Evolutionary conservation across 176 grass and related monocot genomes (phyloP), one percentile per base, ranked within the genome.

Genomic region (Olyra latifolia): DNA sequence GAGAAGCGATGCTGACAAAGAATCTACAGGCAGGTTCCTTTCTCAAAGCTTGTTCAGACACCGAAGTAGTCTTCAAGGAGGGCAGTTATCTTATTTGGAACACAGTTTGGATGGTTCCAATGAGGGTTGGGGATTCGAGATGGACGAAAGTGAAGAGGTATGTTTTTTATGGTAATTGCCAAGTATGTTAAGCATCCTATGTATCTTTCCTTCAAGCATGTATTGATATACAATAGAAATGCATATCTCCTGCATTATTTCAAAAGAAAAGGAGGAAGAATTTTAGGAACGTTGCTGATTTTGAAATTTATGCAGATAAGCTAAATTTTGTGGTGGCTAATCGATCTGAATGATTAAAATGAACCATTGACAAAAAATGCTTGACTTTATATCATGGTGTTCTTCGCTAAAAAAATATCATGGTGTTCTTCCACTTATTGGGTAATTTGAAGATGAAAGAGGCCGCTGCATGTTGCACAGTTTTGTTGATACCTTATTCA

Each of bases 101-200:
- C 42, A 59, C 45, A 83, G 6, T 81, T 79, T 66, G 38, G 79
- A 86, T 78, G 70, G 84, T 61, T 76, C 68, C 53, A 62, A 46
- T 84, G 55, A 75, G 29, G 81, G 84, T 35, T 74, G 73, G 85
- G 69, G 52, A 16, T 88, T 77, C 17, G 69, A 86, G 54, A 48
- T 84, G 19, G 86, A 86, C 73, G 92, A 62, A 62, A 84, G 28
- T 68, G 80, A 87, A 64, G 85, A 88, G 92, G 88, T 94, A 78
- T 25, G 13, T 28, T 74, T 83, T 63, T 56, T 83, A 41, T 58
- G 66, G 29, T 80, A 74, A 48, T 8, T n/a, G 38, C 52, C 17
- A 48, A 43, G 23, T 13, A 56, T 52, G 30, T 35, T 71, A 2
- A 61, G 25, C 19, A 30, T 63, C 56, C 28, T 65, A 4, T 27